A percentile compares a stretch with the other conserved stretches of the same genome.
Evolutionary conservation across 345 rosid genomes (phyloP).

Genomic region (Alliaria petiolata): DNA sequence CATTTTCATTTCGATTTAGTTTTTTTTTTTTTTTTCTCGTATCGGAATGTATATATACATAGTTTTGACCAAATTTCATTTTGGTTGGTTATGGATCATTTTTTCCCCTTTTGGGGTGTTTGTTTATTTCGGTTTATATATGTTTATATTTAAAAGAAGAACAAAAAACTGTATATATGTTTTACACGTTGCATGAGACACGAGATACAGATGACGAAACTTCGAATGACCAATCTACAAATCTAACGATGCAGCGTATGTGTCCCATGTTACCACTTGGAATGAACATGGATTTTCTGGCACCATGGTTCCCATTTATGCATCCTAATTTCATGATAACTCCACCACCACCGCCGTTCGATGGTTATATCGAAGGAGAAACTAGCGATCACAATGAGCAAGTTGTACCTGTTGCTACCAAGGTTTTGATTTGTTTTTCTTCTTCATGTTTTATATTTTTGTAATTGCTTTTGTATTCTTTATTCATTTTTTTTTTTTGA

Average conservation of each 20-base stretch:
- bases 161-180: no score
- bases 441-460: neutral
- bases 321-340: neutral
- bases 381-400: neutral
- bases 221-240: neutral
- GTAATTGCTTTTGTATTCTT: no score
- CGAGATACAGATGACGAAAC: neutral
- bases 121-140: neutral
- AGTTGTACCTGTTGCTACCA: neutral
- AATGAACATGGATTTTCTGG: neutral
- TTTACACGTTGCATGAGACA: neutral
- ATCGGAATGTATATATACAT: neutral
- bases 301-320: neutral
- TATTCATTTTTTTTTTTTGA: neutral
- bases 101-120: neutral
- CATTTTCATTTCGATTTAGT: neutral
- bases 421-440: neutral
- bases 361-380: neutral
- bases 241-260: neutral
- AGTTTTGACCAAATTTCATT: neutral
- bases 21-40: neutral
- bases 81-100: neutral
- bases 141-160: neutral
- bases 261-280: slow-evolving; percentile 5
- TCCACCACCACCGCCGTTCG: neutral